Evolutionary conservation across 2,329 filamentous ascomycete species (phyloP).

Genomic region (Arthrobotrys musiformis): DNA sequence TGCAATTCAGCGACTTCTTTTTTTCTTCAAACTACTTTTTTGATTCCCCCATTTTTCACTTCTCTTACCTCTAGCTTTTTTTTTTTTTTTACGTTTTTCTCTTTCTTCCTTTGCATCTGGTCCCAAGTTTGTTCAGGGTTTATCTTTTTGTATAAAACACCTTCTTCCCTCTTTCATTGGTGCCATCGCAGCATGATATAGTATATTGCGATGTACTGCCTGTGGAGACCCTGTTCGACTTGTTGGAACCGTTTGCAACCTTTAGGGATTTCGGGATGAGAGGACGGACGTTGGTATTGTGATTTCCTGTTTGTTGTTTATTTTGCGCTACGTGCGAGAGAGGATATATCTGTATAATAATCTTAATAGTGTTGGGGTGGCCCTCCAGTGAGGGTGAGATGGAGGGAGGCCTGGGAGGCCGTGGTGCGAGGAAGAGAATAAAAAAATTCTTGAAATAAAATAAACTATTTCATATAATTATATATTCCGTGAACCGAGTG

Average conservation of each 20-base stretch:
- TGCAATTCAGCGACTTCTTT: conserved; percentile 5
- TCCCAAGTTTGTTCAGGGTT: conserved; percentile 1
- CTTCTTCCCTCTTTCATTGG: neutral
- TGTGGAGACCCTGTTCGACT: conserved; percentile 9
- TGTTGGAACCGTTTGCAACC: neutral
- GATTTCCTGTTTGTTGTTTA: neutral
- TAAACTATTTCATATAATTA: neutral
- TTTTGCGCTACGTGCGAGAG: conserved; percentile 4
- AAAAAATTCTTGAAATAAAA: conserved; percentile 7
- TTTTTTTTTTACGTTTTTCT: neutral
- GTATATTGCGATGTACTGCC: neutral
- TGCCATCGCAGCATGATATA: neutral
- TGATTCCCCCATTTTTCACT: neutral
- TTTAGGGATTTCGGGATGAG: neutral
- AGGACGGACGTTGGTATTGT: neutral
- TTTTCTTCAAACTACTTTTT: neutral
- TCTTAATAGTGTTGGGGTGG: conserved; percentile 5
- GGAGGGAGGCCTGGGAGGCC: too few relatives aligned
- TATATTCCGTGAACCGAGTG: neutral
- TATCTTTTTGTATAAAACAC: conserved; percentile 11
- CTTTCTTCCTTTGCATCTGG: conserved; percentile 5
- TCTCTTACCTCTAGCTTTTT: neutral
- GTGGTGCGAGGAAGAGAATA: neutral
- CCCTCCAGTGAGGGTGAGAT: neutral
- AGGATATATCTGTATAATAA: conserved; percentile 18